Evolutionary conservation across 169 alveolate species (phyloP), one percentile per base, ranked within the genome.

Genomic region (Amoebophrya sp.): DNA sequence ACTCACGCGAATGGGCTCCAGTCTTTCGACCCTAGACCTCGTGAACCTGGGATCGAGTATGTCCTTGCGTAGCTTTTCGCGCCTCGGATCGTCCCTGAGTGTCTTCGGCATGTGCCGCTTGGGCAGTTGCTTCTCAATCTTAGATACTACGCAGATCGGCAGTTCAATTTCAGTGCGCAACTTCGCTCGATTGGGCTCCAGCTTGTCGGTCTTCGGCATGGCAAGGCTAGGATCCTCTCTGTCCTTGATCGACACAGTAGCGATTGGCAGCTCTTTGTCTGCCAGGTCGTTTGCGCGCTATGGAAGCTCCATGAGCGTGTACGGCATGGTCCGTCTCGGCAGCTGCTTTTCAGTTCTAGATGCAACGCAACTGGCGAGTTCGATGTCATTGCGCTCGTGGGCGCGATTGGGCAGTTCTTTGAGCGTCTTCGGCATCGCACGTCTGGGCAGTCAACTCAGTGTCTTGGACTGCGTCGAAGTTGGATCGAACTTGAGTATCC

Each of bases 71-170:
- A 40, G 90, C 47, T 36, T 36, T 23, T 0, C 90, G 23, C n/a
- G 91, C 92, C 89, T 93, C 93, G 93, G 93, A 90, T 89, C 93
- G 92, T 54, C 93, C 92, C 92, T 93, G 83, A 83, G 92, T 91
- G 94, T 93, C 89, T 90, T 91, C 41, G 93, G 89, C 47, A 41
- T 77, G 76, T 54, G 54, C 38, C 14, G 91, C 40, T 36, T 78
- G 41, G 94, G 92, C 12, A 54, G 92, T 0, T 23, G 23, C 36
- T 40, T 54, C 41, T 29, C 83, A 6, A 38, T 93, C 29, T 83
- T 90, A 18, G 93, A 93, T 47, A 41, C 47, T 41, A 92, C 91
- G 10, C 90, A 78, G 54, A n/a, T 90, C 34, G 94, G 94, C 47
- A 26, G 53, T 23, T 10, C 41, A 6, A 65, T 47, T 29, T 76